These are phyloP conservation scores for Beauveria sp. DNA, from an alignment of 2,329 filamentous ascomycete genomes.

Conservation along the genomic window DNA sequence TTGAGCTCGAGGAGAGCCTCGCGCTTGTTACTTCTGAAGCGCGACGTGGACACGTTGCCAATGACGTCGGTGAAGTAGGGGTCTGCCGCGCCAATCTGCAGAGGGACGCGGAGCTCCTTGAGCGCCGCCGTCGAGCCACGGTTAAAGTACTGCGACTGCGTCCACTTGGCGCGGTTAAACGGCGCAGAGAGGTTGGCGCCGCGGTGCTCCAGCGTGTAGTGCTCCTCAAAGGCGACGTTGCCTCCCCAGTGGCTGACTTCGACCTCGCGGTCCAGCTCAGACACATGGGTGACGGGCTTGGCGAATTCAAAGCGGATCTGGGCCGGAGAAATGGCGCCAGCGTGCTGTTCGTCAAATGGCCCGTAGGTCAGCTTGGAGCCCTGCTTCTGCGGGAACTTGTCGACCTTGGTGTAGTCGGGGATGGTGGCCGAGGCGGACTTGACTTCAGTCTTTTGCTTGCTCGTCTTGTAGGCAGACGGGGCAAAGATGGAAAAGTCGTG, in stretches of 20 bases:
- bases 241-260: slow-evolving; percentile 98
- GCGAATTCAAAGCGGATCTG: slow-evolving; percentile 91
- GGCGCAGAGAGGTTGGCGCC: slow-evolving; percentile 69
- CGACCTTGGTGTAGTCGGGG: slow-evolving; percentile 76
- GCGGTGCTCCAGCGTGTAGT: slow-evolving; percentile 80
- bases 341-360: slow-evolving; percentile 75
- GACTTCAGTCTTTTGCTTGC: slow-evolving; percentile 95
- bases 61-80: slow-evolving; percentile 95
- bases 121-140: slow-evolving; percentile 64
- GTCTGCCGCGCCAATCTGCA: slow-evolving; percentile 72
- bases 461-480: slow-evolving; percentile 73
- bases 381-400: slow-evolving; percentile 66
- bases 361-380: slow-evolving; percentile 86
- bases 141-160: slow-evolving; percentile 65
- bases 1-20: slow-evolving; percentile 84
- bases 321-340: slow-evolving; percentile 64
- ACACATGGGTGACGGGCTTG: slow-evolving; percentile 77
- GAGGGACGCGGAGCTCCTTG: slow-evolving; percentile 72
- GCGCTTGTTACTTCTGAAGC: slow-evolving; percentile 68
- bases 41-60: slow-evolving; percentile 91
- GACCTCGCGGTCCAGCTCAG: slow-evolving; percentile 76
- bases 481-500: slow-evolving; percentile 82
- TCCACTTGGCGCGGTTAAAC: slow-evolving; percentile 73
- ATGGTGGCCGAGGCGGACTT: slow-evolving; percentile 75
- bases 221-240: slow-evolving; percentile 90